Percentiles rank a stretch among this genome's conserved stretches.
These are phyloP conservation scores for Colletotrichum caudatum DNA, from an alignment of 2,329 filamentous ascomycete genomes.

Conservation along the genomic window DNA sequence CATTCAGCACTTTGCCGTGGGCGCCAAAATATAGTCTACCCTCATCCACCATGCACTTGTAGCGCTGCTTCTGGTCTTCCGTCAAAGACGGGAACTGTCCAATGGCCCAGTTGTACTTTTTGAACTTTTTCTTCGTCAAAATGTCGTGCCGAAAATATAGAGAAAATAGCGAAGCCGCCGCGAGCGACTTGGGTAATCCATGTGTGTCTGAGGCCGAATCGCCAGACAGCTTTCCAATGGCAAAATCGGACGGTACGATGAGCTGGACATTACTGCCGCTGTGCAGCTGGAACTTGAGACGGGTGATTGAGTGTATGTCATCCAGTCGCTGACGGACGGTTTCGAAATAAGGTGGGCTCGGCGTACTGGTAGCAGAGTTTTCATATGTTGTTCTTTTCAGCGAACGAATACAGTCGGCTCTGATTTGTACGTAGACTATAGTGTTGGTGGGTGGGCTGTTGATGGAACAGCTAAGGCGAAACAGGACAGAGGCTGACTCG, in stretches of 20 bases:
- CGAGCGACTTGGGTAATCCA: not conserved
- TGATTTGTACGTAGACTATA: not conserved
- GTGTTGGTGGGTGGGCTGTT: not conserved
- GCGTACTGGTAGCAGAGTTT: not conserved
- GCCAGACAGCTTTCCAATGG: not conserved
- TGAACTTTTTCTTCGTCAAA: not conserved
- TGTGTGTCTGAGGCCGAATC: not conserved
- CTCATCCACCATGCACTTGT: not conserved
- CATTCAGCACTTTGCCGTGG: not conserved
- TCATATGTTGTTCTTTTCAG: not conserved
- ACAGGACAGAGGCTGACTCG: no score
- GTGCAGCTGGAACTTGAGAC: not conserved
- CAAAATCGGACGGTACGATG: not conserved
- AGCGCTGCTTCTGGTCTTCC: not conserved
- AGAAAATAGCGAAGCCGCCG: constrained; percentile 1
- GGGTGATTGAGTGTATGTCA: not conserved
- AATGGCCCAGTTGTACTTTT: constrained; percentile 1
- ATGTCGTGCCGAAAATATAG: no score
- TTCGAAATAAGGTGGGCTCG: constrained; percentile 1
- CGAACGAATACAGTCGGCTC: not conserved
- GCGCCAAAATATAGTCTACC: not conserved
- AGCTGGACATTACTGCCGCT: not conserved
- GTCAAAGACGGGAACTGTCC: not conserved
- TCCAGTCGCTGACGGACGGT: not conserved
- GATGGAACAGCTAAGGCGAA: not conserved